These are phyloP conservation scores for Panus rudis DNA, from an alignment of 768 basidiomycete species.

Conservation along the genomic window DNA sequence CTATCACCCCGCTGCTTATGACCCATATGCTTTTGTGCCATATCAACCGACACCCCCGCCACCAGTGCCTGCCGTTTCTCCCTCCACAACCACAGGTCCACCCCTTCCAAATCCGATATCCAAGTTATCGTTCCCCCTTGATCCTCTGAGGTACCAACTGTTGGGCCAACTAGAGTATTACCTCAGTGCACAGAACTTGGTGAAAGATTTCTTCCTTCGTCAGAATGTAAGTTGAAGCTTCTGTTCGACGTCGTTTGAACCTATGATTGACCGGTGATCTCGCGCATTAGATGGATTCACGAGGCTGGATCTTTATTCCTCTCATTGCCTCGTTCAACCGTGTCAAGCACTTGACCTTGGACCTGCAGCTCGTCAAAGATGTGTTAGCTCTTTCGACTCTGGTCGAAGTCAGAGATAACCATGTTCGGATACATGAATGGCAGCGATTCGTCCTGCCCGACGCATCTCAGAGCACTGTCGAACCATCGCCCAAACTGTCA, in stretches of 20 bases:
- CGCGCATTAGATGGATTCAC: slow-evolving; percentile 69
- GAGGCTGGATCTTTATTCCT: slow-evolving; percentile 80
- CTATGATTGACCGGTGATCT: slow-evolving; percentile 3
- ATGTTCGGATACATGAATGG: slow-evolving; percentile 68
- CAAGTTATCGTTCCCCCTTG: slow-evolving; percentile 47
- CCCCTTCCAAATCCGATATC: slow-evolving; percentile 42
- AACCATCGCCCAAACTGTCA: slow-evolving; percentile 6
- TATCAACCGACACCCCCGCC: slow-evolving; percentile 21
- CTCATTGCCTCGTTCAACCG: slow-evolving; percentile 87
- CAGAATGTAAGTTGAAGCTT: slow-evolving; percentile 49
- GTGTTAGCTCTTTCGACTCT: slow-evolving; percentile 58
- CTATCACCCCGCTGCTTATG: slow-evolving; percentile 15
- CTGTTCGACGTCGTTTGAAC: background rate
- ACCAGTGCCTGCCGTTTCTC: slow-evolving; percentile 11
- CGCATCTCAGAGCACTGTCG: slow-evolving; percentile 44
- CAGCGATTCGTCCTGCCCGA: slow-evolving; percentile 54
- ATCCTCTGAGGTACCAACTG: slow-evolving; percentile 59
- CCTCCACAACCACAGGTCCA: slow-evolving; percentile 22
- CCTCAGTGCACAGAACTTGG: slow-evolving; percentile 84
- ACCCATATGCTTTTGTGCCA: slow-evolving; percentile 13
- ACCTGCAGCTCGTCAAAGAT: slow-evolving; percentile 56
- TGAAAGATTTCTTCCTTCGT: slow-evolving; percentile 78
- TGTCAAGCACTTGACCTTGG: slow-evolving; percentile 57
- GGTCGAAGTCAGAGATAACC: slow-evolving; percentile 63
- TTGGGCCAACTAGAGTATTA: slow-evolving; percentile 90